Conservation (phyloP, 352 stramenopile genomes). For the Phytophthora pistaciae region DNA sequence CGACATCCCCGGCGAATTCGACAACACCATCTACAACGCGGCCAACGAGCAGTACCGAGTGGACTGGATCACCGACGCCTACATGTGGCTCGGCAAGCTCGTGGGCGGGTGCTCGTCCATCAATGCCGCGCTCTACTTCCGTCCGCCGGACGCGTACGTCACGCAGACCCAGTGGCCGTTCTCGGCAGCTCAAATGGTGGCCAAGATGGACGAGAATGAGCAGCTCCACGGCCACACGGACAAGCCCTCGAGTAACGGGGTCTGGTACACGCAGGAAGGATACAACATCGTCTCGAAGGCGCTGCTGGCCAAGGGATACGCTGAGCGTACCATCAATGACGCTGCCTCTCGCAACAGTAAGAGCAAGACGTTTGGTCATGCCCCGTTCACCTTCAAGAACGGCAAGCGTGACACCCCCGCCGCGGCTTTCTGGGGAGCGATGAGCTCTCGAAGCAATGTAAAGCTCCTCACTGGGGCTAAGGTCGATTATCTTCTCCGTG, state of each 20-base stretch:
- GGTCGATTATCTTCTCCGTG: background rate
- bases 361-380: background rate
- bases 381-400: background rate
- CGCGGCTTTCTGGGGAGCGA: background rate
- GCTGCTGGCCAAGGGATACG: background rate
- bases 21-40: background rate
- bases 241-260: background rate
- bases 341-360: background rate
- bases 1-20: background rate
- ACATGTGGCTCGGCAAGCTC: constrained; percentile 1
- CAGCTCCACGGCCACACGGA: background rate
- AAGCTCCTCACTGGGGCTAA: background rate
- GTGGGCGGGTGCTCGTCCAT: background rate
- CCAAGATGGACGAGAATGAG: constrained; percentile 3
- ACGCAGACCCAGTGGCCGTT: constrained; percentile 1
- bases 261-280: constrained; percentile 2
- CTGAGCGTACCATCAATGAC: background rate
- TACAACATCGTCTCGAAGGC: constrained; percentile 2
- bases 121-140: background rate
- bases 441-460: constrained; percentile 1
- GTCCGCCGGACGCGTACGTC: background rate
- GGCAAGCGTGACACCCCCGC: background rate
- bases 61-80: constrained; percentile 2
- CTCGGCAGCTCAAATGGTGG: background rate
- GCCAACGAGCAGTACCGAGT: background rate